These are phyloP conservation scores for Aspergillus phoenicis DNA, from an alignment of 2,329 filamentous ascomycete species.

Conservation along the genomic window DNA sequence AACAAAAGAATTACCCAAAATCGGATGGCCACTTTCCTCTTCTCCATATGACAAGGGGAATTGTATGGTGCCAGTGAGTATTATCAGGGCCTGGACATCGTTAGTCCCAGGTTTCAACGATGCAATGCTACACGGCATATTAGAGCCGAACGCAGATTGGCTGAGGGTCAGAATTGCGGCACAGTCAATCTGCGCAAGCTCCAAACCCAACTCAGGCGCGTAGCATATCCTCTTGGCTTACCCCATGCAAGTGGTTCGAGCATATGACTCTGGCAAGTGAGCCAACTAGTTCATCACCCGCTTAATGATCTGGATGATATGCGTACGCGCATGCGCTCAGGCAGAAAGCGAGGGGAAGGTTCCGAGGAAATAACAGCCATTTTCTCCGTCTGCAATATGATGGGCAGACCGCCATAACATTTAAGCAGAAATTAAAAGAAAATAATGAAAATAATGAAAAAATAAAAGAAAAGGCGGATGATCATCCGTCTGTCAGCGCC, in stretches of 20 bases:
- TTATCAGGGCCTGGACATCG: neutral
- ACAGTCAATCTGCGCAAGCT: constrained; percentile 26
- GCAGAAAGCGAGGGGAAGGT: neutral
- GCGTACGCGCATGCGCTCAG: constrained; percentile 1
- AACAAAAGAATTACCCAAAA: neutral
- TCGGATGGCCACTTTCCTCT: constrained; percentile 1
- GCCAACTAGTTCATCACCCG: neutral
- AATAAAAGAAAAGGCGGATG: constrained; percentile 6
- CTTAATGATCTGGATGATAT: neutral
- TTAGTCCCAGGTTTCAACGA: neutral
- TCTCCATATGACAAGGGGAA: neutral
- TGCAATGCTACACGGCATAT: neutral
- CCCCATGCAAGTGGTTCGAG: neutral
- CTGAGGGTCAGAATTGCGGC: constrained; percentile 19
- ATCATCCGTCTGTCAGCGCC: constrained; percentile 12
- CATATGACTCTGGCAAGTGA: constrained; percentile 1
- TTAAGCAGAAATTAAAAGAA: no score
- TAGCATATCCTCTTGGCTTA: neutral
- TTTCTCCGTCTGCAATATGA: constrained; percentile 6
- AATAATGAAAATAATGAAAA: no score
- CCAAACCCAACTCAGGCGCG: constrained; percentile 11
- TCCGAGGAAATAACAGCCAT: constrained; percentile 16
- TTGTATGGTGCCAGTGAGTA: neutral
- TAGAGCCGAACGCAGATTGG: neutral
- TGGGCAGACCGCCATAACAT: neutral